Evolutionary conservation across 495 filamentous ascomycete genomes (phyloP), one percentile per base, ranked within the genome.

Genomic region (Hypomontagnella submonticulosa): DNA sequence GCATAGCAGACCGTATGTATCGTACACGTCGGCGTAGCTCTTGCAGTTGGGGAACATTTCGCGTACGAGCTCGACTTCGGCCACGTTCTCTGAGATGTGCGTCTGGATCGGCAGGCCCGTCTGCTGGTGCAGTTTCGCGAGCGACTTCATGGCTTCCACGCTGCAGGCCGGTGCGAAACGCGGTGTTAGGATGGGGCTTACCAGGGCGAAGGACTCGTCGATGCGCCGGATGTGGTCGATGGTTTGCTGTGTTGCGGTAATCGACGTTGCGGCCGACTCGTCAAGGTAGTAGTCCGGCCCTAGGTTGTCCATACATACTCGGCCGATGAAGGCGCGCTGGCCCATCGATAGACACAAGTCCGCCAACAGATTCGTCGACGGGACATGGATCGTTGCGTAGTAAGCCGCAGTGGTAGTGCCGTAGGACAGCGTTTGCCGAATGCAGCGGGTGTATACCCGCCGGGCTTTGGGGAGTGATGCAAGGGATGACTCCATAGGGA

Each of bases 331-430:
- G 32, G 94, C 94, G 55, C 94, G 85, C 75, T 97, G 95, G 43
- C 95, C 95, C 19, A 81, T 80, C 0, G 75, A 69, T 20, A 90
- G 82, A 71, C 92, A 95, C 46, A 97, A 85, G 42, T 89, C 85
- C 2, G 94, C 91, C 19, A 99, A 89, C 4, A 96, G 85, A 77
- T 97, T 97, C 6, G 94, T 99, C 3, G 91, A 83, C 1, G 84
- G 75, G 12, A 92, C 88, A 77, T 93, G 86, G 61, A 90, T 87
- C 40, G 94, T 97, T 38, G 93, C 93, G 79, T 92, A 97, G 81
- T 97, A 99, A 30, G 91, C 86, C 3, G 92, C 92, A 9, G 87
- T 91, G 0, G 94, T 99, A 18, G 94, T 99, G 59, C 94, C 94
- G 77, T 97, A 84, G 46, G 91, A 83, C 38, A 99, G 86, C 0